A percentile compares a stretch with the other conserved stretches of the same genome.
Evolutionary conservation across 2,329 filamentous ascomycete species (phyloP).

Genomic region (Pyricularia grisea): DNA sequence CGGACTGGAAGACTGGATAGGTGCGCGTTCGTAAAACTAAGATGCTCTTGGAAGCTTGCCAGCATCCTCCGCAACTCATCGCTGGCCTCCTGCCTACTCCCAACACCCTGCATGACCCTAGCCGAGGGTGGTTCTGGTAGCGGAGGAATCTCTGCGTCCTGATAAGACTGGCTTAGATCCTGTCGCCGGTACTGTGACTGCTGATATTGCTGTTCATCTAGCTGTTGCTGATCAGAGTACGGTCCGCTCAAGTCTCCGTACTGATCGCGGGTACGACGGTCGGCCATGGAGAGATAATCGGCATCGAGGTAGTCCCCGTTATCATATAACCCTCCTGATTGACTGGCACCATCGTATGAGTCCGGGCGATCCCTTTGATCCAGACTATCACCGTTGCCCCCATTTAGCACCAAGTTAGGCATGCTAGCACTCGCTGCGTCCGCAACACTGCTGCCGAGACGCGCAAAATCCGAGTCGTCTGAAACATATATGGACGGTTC

Average conservation of each 20-base stretch:
- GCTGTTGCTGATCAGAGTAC: constrained; percentile 4
- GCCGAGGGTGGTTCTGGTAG: constrained; percentile 27
- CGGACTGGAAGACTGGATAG: constrained; percentile 18
- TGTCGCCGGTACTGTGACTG: background rate
- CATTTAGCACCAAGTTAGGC: constrained; percentile 12
- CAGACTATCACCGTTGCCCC: constrained; percentile 5
- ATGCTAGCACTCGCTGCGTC: constrained; percentile 3
- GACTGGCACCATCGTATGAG: constrained; percentile 9
- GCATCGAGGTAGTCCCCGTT: constrained; percentile 17
- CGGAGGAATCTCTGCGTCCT: constrained; percentile 7
- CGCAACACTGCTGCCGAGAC: constrained; percentile 15
- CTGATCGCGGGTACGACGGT: constrained; percentile 6
- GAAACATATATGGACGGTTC: constrained; percentile 54
- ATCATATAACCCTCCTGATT: constrained; percentile 12
- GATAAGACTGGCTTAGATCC: background rate
- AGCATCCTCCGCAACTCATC: constrained; percentile 23
- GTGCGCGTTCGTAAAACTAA: constrained; percentile 20
- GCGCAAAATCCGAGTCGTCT: constrained; percentile 44
- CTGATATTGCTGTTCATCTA: constrained; percentile 8
- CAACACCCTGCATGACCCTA: constrained; percentile 34
- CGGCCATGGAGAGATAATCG: constrained; percentile 13
- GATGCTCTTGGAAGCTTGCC: constrained; percentile 22
- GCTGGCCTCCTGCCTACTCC: constrained; percentile 19
- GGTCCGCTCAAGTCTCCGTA: background rate
- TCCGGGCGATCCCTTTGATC: constrained; percentile 2